Evolutionary conservation across 495 filamentous ascomycete genomes (phyloP).

Genomic region (Aspergillus olivimuriae): DNA sequence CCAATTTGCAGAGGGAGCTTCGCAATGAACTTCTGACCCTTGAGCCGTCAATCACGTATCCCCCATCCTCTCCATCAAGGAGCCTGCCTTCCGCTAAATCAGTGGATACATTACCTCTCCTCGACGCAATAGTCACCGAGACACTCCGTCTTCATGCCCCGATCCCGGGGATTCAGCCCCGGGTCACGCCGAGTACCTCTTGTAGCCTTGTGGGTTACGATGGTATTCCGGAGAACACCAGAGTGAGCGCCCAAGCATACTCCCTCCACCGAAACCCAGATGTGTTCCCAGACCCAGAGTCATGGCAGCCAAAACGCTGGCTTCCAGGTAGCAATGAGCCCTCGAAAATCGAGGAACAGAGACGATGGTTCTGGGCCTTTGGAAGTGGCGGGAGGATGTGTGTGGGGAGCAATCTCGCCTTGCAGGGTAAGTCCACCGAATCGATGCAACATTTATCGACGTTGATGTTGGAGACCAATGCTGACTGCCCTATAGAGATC

Average conservation of each 20-base stretch:
- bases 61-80: conserved; percentile 8
- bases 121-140: conserved; percentile 71
- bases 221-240: conserved; percentile 55
- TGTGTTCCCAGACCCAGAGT: conserved; percentile 54
- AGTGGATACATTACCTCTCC: conserved; percentile 62
- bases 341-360: conserved; percentile 46
- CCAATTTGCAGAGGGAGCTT: conserved; percentile 50
- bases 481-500: conserved; percentile 30
- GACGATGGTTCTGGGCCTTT: conserved; percentile 80
- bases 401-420: conserved; percentile 72
- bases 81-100: conserved; percentile 52
- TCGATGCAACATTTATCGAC: not conserved
- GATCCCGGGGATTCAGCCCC: conserved; percentile 69
- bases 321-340: conserved; percentile 33
- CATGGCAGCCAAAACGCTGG: conserved; percentile 60
- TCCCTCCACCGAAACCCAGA: conserved; percentile 61
- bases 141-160: conserved; percentile 69
- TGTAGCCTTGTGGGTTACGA: conserved; percentile 47
- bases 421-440: conserved; percentile 52
- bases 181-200: conserved; percentile 55
- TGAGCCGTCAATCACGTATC: conserved; percentile 23
- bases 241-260: conserved; percentile 66
- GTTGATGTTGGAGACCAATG: not conserved
- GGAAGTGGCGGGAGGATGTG: conserved; percentile 81
- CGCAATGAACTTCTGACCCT: conserved; percentile 56